These are phyloP conservation scores for Rhizoclosmatium globosum DNA, from an alignment of 192 early-diverging fungal species.

Conservation along the genomic window DNA sequence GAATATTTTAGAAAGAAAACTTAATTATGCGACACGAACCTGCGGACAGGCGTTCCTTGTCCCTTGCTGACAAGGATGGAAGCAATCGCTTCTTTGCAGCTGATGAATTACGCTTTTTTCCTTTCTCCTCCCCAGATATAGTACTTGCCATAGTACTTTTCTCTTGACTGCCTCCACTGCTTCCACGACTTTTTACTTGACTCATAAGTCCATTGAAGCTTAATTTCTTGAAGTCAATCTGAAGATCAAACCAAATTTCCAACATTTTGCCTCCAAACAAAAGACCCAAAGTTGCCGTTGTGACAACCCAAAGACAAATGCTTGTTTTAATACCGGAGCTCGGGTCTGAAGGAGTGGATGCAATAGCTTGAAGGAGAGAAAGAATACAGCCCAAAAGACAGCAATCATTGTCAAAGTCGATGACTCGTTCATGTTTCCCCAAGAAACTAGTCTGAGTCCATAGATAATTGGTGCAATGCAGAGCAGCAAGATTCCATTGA, in stretches of 20 bases:
- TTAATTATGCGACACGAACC: no score
- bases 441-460: not conserved
- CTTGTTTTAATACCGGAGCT: not conserved
- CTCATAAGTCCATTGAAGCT: no score
- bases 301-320: not conserved
- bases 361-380: not conserved
- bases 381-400: not conserved
- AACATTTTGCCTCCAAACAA: not conserved
- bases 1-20: no score
- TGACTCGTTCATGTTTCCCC: not conserved
- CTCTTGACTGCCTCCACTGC: no score
- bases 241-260: not conserved
- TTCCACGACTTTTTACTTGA: no score
- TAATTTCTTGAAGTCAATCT: no score
- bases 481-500: not conserved
- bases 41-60: no score
- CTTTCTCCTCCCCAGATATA: no score
- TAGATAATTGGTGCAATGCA: not conserved
- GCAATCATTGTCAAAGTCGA: not conserved
- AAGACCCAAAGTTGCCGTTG: not conserved
- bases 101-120: no score
- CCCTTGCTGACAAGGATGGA: no score
- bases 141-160: no score
- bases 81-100: no score
- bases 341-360: not conserved